Evolutionary conservation across 169 alveolate species (phyloP), one percentile per base, ranked within the genome.

Genomic region (Cryptosporidium xiaoi): DNA sequence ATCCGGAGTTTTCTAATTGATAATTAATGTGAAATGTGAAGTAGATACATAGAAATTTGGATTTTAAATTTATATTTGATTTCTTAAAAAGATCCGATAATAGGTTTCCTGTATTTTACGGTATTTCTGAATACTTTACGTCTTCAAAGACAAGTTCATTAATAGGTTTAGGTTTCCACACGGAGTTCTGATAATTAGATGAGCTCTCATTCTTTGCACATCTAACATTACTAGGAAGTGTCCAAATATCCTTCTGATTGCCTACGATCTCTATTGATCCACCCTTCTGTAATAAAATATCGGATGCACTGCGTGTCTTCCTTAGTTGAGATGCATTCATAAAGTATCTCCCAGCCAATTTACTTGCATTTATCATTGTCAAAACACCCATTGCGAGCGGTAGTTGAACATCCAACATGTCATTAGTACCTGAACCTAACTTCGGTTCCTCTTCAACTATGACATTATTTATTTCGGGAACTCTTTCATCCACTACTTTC

Each of bases 301-400:
- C 87, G 1, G 87, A 77, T 58, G 87, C 87, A 20, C 87, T 77
- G 10, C 87, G 36, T 46, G 87, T 77, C 58, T 77, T 77, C 44
- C 87, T 77, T 12, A 77, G 64, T 27, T 40, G 66, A 15, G 87
- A 77, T 6, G 71, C 65, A 13, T 77, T 77, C 69, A 62, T 62
- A 60, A 77, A 77, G 51, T 77, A 77, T 77, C 64, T 77, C 3
- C 87, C 87, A 3, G 87, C 87, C 8, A 77, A 66, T 46, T 50
- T 77, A 31, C 87, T 71, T 60, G 87, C 87, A 77, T 77, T 34
- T 36, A 77, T 77, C 87, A 77, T 77, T 2, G 87, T 77, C 16
- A 77, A 46, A 77, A 77, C 87, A 40, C 87, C 87, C 87, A 77
- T 77, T 77, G 87, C 69, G 12, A 77, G 50, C 3, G 87, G 87